Percentiles rank a stretch among this genome's conserved stretches.
Conservation (phyloP, 169 alveolate genomes). For the Prorocentrum cordatum region DNA sequence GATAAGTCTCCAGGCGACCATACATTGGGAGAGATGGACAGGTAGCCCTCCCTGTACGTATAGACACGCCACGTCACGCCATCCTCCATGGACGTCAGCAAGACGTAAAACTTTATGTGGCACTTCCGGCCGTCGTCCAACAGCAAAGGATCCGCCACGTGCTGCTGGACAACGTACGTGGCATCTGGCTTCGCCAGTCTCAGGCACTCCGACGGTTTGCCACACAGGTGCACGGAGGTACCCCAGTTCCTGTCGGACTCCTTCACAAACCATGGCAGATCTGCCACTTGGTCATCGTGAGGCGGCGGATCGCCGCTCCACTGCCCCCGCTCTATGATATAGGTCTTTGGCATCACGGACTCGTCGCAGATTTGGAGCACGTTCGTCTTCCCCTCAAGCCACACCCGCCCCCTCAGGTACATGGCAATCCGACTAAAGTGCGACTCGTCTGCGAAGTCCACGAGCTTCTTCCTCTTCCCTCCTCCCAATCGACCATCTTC, state of each 20-base stretch:
- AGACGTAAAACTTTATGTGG: conserved; percentile 63
- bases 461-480: conserved; percentile 51
- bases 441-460: conserved; percentile 59
- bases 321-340: background rate
- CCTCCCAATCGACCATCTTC: too few species aligned
- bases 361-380: too few species aligned
- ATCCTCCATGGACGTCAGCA: conserved; percentile 17
- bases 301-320: background rate
- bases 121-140: conserved; percentile 39
- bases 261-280: conserved; percentile 50
- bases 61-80: conserved; percentile 54
- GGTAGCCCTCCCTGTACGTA: conserved; percentile 57
- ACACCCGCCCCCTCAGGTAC: conserved; percentile 46
- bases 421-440: conserved; percentile 60
- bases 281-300: background rate
- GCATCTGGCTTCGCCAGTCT: conserved; percentile 20
- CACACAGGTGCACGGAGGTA: conserved; percentile 35
- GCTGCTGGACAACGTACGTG: conserved; percentile 44
- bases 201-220: conserved; percentile 28
- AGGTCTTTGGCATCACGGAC: too few species aligned
- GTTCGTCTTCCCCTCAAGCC: conserved; percentile 66
- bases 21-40: conserved; percentile 55
- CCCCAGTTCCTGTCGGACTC: background rate
- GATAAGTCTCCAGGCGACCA: conserved; percentile 53
- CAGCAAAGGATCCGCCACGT: conserved; percentile 50